These are phyloP conservation scores for Lippia alba DNA, from an alignment of 305 asterid species.

Conservation along the genomic window DNA sequence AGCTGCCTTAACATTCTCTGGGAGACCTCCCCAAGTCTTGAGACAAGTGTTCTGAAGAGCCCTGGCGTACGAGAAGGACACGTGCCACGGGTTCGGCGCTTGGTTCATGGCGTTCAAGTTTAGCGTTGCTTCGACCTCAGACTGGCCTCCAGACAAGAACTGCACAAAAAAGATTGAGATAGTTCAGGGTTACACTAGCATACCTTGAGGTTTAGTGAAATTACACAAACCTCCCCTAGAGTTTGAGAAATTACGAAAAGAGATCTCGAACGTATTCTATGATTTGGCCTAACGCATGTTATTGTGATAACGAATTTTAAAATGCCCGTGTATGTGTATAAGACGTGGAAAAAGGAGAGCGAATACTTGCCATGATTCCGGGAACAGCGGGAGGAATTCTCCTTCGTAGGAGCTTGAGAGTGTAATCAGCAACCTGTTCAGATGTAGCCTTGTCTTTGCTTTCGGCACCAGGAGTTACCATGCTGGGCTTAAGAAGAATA, in stretches of 20 bases:
- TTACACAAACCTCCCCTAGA: too few relatives aligned
- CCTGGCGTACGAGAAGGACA: slow-evolving; percentile 85
- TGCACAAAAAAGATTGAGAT: slow-evolving; percentile 33
- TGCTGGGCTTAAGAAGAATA: slow-evolving; percentile 88
- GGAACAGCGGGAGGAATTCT: slow-evolving; percentile 89
- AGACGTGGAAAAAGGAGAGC: neutral
- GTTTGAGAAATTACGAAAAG: neutral
- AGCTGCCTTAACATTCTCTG: slow-evolving; percentile 76
- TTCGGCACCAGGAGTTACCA: slow-evolving; percentile 94
- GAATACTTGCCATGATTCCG: slow-evolving; percentile 80
- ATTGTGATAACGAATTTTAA: neutral
- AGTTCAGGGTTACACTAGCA: too few relatives aligned
- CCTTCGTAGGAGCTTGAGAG: slow-evolving; percentile 69
- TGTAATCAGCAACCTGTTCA: slow-evolving; percentile 69
- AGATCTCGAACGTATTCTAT: neutral
- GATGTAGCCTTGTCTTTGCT: slow-evolving; percentile 79
- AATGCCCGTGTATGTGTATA: too few relatives aligned
- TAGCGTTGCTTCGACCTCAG: slow-evolving; percentile 86
- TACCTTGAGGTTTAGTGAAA: too few relatives aligned
- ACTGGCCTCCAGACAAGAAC: slow-evolving; percentile 96
- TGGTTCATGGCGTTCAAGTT: slow-evolving; percentile 95
- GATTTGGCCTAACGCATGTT: too few relatives aligned
- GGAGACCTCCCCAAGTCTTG: slow-evolving; percentile 87
- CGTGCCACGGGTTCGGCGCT: slow-evolving; percentile 91
- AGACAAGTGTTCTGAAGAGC: slow-evolving; percentile 92